Conservation (phyloP, 768 basidiomycete species). For the Tephrocybe sp. region DNA sequence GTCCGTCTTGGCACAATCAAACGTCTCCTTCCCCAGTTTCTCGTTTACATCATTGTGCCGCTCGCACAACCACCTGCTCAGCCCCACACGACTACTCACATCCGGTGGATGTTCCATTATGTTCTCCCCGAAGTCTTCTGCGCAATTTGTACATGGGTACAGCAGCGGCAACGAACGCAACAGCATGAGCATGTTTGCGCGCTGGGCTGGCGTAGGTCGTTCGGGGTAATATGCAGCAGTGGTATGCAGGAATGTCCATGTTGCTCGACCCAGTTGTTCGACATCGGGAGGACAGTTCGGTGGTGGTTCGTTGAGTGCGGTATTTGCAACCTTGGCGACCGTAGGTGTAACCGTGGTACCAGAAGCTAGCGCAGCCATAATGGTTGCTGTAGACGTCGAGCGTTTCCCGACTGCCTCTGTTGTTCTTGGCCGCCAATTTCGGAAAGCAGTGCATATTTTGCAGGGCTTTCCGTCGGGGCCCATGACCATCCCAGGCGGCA, state of each 20-base stretch:
- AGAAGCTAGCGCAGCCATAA: conserved; percentile 27
- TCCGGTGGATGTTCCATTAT: conserved; percentile 71
- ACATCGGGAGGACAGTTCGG: conserved; percentile 87
- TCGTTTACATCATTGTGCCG: conserved; percentile 92
- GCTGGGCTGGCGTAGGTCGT: conserved; percentile 71
- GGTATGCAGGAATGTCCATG: conserved; percentile 96
- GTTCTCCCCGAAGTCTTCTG: conserved; percentile 74
- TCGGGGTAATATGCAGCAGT: conserved; percentile 95
- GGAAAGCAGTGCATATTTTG: conserved; percentile 86
- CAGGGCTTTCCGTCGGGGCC: conserved; percentile 95
- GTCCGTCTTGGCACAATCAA: conserved; percentile 81
- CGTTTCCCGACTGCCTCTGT: conserved; percentile 25
- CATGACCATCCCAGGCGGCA: conserved; percentile 83
- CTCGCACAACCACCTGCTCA: conserved; percentile 89
- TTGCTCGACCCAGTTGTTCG: conserved; percentile 85
- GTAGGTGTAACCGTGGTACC: conserved; percentile 17
- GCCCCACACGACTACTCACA: conserved; percentile 63
- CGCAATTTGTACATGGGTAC: conserved; percentile 90
- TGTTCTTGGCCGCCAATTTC: conserved; percentile 58
- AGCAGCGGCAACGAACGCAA: conserved; percentile 75
- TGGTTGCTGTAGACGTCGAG: conserved; percentile 21
- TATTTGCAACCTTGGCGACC: conserved; percentile 20
- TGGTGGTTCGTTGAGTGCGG: conserved; percentile 40
- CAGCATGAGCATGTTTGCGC: conserved; percentile 81
- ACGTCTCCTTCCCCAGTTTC: conserved; percentile 78